Percentiles rank a stretch among this genome's conserved stretches.
Evolutionary conservation across 1,139 yeast genomes (phyloP).

Genomic region (Lizanozyma gosingica): DNA sequence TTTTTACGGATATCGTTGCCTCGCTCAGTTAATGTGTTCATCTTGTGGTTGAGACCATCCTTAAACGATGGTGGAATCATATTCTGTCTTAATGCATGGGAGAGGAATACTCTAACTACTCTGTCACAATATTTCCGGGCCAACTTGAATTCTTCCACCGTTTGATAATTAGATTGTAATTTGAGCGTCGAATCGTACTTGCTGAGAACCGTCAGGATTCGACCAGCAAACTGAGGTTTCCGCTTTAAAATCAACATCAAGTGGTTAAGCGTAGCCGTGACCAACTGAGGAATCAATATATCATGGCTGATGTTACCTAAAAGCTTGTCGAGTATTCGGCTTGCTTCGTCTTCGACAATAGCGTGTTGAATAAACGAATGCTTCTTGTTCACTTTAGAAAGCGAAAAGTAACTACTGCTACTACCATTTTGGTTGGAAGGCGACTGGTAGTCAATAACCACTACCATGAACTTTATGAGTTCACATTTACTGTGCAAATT

Average conservation of each 20-base stretch:
- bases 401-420: conserved; percentile 38
- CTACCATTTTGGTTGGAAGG: conserved; percentile 20
- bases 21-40: conserved; percentile 21
- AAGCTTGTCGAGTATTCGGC: conserved; percentile 25
- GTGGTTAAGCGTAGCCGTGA: conserved; percentile 31
- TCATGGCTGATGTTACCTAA: conserved; percentile 23
- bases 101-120: conserved; percentile 26
- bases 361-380: conserved; percentile 60
- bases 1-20: conserved; percentile 37
- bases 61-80: conserved; percentile 40
- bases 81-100: conserved; percentile 26
- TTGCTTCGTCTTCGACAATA: conserved; percentile 31
- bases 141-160: conserved; percentile 34
- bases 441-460: conserved; percentile 64
- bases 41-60: conserved; percentile 57
- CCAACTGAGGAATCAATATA: conserved; percentile 28
- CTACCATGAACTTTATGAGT: conserved; percentile 62
- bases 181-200: conserved; percentile 29
- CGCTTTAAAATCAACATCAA: conserved; percentile 23
- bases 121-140: conserved; percentile 36
- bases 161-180: conserved; percentile 36
- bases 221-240: conserved; percentile 28
- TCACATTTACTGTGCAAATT: conserved; percentile 55
- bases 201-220: conserved; percentile 22
- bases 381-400: conserved; percentile 47